Evolutionary conservation across 108 stramenopile species (phyloP).

Genomic region (Nitzschia sp.): DNA sequence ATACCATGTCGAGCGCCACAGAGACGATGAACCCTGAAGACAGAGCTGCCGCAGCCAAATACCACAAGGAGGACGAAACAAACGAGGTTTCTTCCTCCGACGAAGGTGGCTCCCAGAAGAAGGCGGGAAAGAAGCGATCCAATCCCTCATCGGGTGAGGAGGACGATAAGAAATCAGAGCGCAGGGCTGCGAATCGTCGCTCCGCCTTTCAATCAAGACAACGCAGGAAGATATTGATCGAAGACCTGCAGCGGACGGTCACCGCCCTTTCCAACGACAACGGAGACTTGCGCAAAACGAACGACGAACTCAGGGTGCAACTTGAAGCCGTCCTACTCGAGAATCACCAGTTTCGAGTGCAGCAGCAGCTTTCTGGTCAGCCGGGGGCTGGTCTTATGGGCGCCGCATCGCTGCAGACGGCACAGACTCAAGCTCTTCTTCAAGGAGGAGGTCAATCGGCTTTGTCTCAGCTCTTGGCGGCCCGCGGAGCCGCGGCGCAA

Average conservation of each 20-base stretch:
- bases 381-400: not conserved
- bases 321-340: constrained; percentile 35
- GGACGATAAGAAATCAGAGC: constrained; percentile 40
- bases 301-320: constrained; percentile 42
- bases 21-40: not conserved
- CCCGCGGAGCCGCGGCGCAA: not conserved
- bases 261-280: constrained; percentile 44
- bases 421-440: constrained; percentile 14
- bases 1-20: not conserved
- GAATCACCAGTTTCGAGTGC: constrained; percentile 36
- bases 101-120: constrained; percentile 13
- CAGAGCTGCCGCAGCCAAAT: not conserved
- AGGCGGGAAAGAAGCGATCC: not conserved
- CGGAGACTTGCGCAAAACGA: constrained; percentile 37
- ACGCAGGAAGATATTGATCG: constrained; percentile 57
- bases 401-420: not conserved
- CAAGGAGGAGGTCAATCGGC: constrained; percentile 13
- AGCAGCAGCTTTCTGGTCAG: constrained; percentile 9
- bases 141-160: not conserved
- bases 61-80: not conserved
- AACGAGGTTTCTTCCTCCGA: constrained; percentile 10
- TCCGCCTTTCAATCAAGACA: constrained; percentile 61
- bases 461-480: constrained; percentile 5
- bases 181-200: constrained; percentile 55
- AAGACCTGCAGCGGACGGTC: constrained; percentile 49